Conservation (phyloP, 495 filamentous ascomycete genomes). For the Penicillium maclennaniae region DNA sequence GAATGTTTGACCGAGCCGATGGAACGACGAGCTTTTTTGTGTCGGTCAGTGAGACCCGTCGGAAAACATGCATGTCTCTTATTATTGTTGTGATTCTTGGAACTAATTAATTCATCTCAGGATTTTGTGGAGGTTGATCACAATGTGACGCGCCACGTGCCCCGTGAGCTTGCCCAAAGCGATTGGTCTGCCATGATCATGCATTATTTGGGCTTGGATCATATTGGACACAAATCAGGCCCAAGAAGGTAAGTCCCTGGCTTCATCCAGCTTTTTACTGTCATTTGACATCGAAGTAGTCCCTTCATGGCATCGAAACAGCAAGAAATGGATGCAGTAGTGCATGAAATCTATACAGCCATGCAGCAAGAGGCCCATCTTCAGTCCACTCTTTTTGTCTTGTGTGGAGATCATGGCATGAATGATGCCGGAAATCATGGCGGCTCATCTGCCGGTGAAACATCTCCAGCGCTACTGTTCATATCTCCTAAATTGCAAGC, state of each 20-base stretch:
- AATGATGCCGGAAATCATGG: conserved; percentile 98
- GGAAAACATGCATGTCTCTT: conserved; percentile 8
- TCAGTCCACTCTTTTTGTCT: conserved; percentile 71
- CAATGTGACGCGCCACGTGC: conserved; percentile 91
- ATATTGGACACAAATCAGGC: conserved; percentile 95
- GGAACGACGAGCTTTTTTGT: conserved; percentile 98
- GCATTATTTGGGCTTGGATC: conserved; percentile 94
- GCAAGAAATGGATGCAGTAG: conserved; percentile 85
- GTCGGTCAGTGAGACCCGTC: conserved; percentile 60
- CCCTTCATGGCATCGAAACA: conserved; percentile 92
- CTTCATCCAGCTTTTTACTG: not conserved
- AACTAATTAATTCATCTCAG: conserved; percentile 38
- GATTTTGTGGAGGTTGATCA: conserved; percentile 97
- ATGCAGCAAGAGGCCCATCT: conserved; percentile 68
- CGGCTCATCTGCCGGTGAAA: conserved; percentile 87
- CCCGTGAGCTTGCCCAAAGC: conserved; percentile 63
- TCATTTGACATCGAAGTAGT: conserved; percentile 39
- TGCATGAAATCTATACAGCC: conserved; percentile 69
- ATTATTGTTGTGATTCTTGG: not conserved
- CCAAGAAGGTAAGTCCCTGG: conserved; percentile 62
- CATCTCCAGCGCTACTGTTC: conserved; percentile 87
- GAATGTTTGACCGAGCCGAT: conserved; percentile 77
- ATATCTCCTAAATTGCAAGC: conserved; percentile 77
- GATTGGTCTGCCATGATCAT: conserved; percentile 95
- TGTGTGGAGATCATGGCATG: conserved; percentile 97